phyloP scores from a whole-genome alignment of 805 yeast species.

The Clavispora santaluciae region DNA sequence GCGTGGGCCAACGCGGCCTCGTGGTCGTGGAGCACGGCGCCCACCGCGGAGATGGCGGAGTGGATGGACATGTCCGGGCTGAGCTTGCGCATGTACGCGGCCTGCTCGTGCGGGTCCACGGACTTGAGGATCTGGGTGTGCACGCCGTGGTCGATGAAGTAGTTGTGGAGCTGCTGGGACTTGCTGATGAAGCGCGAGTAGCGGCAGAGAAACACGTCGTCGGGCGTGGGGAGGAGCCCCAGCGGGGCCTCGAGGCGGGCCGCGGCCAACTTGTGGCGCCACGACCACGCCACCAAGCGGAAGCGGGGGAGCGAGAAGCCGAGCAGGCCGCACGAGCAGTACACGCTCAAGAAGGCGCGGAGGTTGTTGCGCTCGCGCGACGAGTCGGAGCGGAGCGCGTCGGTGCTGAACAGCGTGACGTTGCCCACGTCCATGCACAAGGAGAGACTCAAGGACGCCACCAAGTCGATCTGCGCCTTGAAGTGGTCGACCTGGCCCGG shows the following conservation, averaged over 20 bases:
- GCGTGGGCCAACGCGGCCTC: constrained; percentile 38
- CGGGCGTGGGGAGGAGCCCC: constrained; percentile 20
- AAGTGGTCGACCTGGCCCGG: constrained; percentile 49
- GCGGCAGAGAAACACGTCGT: constrained; percentile 41
- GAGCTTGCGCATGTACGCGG: constrained; percentile 1
- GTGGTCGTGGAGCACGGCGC: constrained; percentile 28
- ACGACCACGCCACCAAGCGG: constrained; percentile 46
- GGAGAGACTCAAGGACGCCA: constrained; percentile 41
- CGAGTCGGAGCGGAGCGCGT: constrained; percentile 12
- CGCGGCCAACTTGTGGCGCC: constrained; percentile 35
- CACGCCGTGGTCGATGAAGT: constrained; percentile 26
- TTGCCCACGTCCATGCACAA: constrained; percentile 47
- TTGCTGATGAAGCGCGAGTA: constrained; percentile 41
- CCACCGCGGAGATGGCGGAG: neutral
- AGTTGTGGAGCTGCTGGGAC: constrained; percentile 47
- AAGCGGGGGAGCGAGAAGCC: constrained; percentile 49
- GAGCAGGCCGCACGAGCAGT: constrained; percentile 47
- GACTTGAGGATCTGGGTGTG: constrained; percentile 9
- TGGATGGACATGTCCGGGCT: neutral
- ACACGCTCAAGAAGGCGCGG: constrained; percentile 44
- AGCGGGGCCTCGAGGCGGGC: constrained; percentile 11
- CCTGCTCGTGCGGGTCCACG: constrained; percentile 3
- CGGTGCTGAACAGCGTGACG: constrained; percentile 4
- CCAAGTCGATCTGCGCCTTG: constrained; percentile 46
- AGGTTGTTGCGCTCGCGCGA: constrained; percentile 24